Conservation (phyloP, 805 yeast species). For the Candida incommunis region DNA sequence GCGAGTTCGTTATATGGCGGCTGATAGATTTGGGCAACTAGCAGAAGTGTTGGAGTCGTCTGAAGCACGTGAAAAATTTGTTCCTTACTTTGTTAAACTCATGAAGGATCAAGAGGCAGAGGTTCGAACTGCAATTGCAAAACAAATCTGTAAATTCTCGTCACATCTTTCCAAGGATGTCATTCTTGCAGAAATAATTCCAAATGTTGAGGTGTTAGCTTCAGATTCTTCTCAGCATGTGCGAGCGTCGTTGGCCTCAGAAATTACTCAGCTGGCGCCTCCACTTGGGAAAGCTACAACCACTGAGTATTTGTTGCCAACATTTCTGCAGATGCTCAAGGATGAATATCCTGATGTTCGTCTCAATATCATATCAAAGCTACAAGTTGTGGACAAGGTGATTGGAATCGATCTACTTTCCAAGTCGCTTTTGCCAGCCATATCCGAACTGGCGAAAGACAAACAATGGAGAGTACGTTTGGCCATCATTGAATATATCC, state of each 20-base stretch:
- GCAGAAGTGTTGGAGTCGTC: slow-evolving; percentile 49
- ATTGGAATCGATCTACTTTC: slow-evolving; percentile 83
- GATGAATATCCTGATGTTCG: slow-evolving; percentile 97
- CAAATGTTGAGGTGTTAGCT: slow-evolving; percentile 69
- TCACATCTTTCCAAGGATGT: slow-evolving; percentile 25
- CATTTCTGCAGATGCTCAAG: slow-evolving; percentile 82
- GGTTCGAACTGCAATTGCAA: slow-evolving; percentile 88
- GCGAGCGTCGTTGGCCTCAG: slow-evolving; percentile 80
- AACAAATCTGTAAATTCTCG: slow-evolving; percentile 57
- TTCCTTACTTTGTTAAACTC: slow-evolving; percentile 57
- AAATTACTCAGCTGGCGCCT: slow-evolving; percentile 77
- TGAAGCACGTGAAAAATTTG: slow-evolving; percentile 39
- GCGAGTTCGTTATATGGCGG: slow-evolving; percentile 97
- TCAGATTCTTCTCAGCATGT: slow-evolving; percentile 89
- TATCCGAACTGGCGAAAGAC: slow-evolving; percentile 90
- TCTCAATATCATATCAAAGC: slow-evolving; percentile 80
- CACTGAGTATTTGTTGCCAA: slow-evolving; percentile 69
- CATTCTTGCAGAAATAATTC: slow-evolving; percentile 59
- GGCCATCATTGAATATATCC: slow-evolving; percentile 94
- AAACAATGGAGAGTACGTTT: slow-evolving; percentile 95
- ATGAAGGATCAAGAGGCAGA: slow-evolving; percentile 93
- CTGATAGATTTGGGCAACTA: slow-evolving; percentile 75
- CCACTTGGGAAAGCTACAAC: slow-evolving; percentile 74
- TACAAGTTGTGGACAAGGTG: slow-evolving; percentile 84
- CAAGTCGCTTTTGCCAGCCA: slow-evolving; percentile 85